Evolutionary conservation across 208 protist species (phyloP), one percentile per base, ranked within the genome.

Genomic region (Trichomonas gallinae): DNA sequence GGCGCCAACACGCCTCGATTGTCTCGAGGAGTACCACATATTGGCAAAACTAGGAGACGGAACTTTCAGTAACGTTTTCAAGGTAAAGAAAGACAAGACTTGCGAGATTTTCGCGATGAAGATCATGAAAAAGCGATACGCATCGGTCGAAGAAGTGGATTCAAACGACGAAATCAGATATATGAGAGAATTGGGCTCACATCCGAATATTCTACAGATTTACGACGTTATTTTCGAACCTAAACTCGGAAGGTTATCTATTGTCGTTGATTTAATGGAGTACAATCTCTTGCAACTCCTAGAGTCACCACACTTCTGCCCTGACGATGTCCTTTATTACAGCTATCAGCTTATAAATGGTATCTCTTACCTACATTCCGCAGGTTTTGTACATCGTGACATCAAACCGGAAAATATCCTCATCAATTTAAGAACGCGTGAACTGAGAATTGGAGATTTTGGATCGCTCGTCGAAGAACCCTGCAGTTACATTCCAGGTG

Each of bases 361-460:
- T 17, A 6, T 89, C 17, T 44, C 83, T 45, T 96, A 96, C 46
- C n/a, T 96, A 4, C 89, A 96, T 72, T n/a, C 23, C 3, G 15
- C 23, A 2, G 89, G 89, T 34, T 96, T 45, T 40, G 6, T 99
- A 97, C 99, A 99, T 97, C 97, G 99, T 48, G 98, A 98, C 96
- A 97, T 98, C 40, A 98, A 98, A 96, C 98, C 98, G 21, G 97
- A 99, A 97, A 99, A 99, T 97, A 99, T 99, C 96, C 97, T 99
- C 34, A 31, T 44, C 13, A 46, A 89, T n/a, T 72, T 51, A 13
- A 51, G 46, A 51, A 51, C 46, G 26, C 8, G 58, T 3, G 58
- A 72, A n/a, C 58, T 72, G 21, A 72, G 58, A 26, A 72, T 72
- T 72, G 58, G 58, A 17, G 58, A 72, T 72, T 72, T 72, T 72